Conservation (phyloP, 2,329 filamentous ascomycete species). For the Botrytis medusae region DNA sequence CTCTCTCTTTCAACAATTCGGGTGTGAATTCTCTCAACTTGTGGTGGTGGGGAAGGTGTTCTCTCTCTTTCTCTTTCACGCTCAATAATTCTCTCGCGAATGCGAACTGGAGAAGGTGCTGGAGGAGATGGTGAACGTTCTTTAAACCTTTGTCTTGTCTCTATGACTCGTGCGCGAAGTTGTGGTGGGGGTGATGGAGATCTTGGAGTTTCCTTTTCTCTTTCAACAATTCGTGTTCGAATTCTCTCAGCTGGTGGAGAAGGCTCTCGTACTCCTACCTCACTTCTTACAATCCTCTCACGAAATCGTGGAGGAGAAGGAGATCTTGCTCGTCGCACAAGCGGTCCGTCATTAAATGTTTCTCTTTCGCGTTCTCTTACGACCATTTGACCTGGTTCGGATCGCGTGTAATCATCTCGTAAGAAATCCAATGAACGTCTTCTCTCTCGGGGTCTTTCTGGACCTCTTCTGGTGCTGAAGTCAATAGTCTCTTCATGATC, state of each 20-base stretch:
- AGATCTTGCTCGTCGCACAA: constrained; percentile 37
- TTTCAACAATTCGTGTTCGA: constrained; percentile 31
- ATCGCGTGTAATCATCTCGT: constrained; percentile 35
- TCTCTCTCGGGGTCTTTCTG: constrained; percentile 27
- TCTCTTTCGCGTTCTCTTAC: constrained; percentile 38
- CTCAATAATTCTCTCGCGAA: constrained; percentile 37
- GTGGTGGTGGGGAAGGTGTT: constrained; percentile 33
- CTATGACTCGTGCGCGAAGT: constrained; percentile 37
- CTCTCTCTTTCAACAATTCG: constrained; percentile 30
- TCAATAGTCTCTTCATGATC: constrained; percentile 37
- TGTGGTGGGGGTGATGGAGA: constrained; percentile 34
- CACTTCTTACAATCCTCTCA: constrained; percentile 33
- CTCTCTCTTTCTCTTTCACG: constrained; percentile 33
- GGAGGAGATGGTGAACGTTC: constrained; percentile 36
- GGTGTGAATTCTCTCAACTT: constrained; percentile 34
- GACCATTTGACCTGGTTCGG: constrained; percentile 35
- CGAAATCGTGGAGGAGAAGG: constrained; percentile 35
- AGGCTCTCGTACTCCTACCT: constrained; percentile 30
- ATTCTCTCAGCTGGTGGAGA: constrained; percentile 25
- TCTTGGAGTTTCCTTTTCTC: constrained; percentile 34
- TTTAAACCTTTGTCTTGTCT: constrained; percentile 36
- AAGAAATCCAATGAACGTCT: constrained; percentile 37
- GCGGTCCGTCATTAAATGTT: constrained; percentile 29
- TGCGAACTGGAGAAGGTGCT: constrained; percentile 31
- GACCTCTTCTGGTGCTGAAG: constrained; percentile 31